Evolutionary conservation across 345 rosid genomes (phyloP).

Genomic region (Salix dunnii): DNA sequence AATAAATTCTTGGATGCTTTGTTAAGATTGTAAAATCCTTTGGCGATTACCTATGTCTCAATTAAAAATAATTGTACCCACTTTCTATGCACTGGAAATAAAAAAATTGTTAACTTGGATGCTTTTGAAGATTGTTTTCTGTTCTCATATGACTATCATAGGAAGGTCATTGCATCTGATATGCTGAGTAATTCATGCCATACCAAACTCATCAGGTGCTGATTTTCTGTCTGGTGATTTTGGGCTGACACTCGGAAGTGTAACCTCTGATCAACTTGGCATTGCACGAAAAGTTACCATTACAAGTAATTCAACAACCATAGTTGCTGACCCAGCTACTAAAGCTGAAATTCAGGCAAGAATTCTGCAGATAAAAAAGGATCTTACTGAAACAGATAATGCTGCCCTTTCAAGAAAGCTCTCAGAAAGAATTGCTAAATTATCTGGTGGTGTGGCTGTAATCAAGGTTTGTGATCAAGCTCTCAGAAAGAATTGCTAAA

Average conservation of each 20-base stretch:
- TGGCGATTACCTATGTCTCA: neutral
- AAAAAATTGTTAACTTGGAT: neutral
- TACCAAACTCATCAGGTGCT: slow-evolving; percentile 51
- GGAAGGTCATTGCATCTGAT: neutral
- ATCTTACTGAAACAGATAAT: slow-evolving; percentile 71
- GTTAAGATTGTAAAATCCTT: neutral
- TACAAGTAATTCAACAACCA: slow-evolving; percentile 71
- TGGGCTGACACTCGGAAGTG: slow-evolving; percentile 22
- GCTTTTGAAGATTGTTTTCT: neutral
- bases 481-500: neutral
- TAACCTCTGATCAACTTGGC: slow-evolving; percentile 95
- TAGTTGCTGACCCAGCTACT: slow-evolving; percentile 76
- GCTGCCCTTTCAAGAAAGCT: slow-evolving; percentile 57
- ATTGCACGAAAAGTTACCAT: slow-evolving; percentile 64
- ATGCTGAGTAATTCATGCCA: slow-evolving; percentile 3
- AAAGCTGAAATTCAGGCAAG: slow-evolving; percentile 93
- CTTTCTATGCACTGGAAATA: slow-evolving; percentile 1
- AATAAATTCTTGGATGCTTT: neutral
- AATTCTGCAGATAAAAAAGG: slow-evolving; percentile 83
- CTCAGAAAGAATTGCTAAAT: slow-evolving; percentile 81
- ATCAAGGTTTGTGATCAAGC: slow-evolving; percentile 58
- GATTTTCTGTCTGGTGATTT: slow-evolving; percentile 58
- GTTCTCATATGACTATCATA: neutral
- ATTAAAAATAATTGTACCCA: neutral
- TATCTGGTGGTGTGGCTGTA: slow-evolving; percentile 83